Evolutionary conservation across 352 stramenopile genomes (phyloP), one percentile per base, ranked within the genome.

Genomic region (Globisporangium abappressorium): DNA sequence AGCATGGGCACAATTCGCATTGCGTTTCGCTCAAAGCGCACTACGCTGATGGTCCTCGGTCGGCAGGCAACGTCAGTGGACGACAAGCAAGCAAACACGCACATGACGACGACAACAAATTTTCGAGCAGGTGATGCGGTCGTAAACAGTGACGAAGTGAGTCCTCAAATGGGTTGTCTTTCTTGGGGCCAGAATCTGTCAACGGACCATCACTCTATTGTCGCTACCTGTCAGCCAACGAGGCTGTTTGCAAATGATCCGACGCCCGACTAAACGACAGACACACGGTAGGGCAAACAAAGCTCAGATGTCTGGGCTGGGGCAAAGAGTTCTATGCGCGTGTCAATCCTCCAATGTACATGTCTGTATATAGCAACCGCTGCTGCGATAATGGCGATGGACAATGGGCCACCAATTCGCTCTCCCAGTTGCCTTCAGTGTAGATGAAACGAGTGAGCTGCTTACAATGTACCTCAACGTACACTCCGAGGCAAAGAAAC

Each of bases 131-230:
- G 26, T 46, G 55, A 9, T 43, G 26, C 55, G 26, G 28, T 61
- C 28, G 28, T 61, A 43, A 38, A 61, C 49, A 57, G 49, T 57
- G 11, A 33, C 49, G 15, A 47, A 20, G 41, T 47, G 41, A 7
- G 14, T 15, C n/a, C 47, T 55, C n/a, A 24, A 55, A 28, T 55
- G 47, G 22, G 7, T 54, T n/a, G 46, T 2, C 47, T 24, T 28
- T 57, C 22, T 22, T 61, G 55, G 4, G 4, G 55, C 57, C 30
- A 63, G 57, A 63, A 63, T 54, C 14, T 54, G 57, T 63, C 57
- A 63, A 63, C 57, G n/a, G 57, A 63, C 22, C 22, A 22, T 57
- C 49, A 51, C 34, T 53, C 33, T 15, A 5, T 14, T 62, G 12
- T 34, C 33, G 14, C n/a, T 24, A 6, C 18, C 33, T 53, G 24